Percentiles rank a stretch among this genome's conserved stretches.
phyloP scores from a whole-genome alignment of 139 green algal species.

The Closterium sp. region DNA sequence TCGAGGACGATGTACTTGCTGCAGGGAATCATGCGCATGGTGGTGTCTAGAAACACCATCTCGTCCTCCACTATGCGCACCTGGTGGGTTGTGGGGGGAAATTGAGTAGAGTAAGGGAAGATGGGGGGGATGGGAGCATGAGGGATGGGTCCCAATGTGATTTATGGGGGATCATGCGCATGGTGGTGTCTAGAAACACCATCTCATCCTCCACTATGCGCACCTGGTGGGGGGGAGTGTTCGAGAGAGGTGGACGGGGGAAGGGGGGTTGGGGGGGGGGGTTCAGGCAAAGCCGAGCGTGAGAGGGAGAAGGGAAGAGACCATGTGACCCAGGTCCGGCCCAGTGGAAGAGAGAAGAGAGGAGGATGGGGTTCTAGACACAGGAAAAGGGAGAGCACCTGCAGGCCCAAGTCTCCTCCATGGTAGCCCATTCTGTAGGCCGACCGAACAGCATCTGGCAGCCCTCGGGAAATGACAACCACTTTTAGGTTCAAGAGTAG shows the following conservation, averaged over 20 bases:
- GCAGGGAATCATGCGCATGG: conserved; percentile 25
- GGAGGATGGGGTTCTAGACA: background rate
- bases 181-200: conserved; percentile 29
- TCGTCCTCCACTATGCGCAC: conserved; percentile 36
- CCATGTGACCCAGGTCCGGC: no score
- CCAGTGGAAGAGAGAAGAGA: background rate
- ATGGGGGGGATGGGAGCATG: background rate
- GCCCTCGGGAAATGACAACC: conserved; percentile 3
- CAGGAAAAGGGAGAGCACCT: background rate
- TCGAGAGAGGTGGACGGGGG: background rate
- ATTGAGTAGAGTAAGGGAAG: background rate
- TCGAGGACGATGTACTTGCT: conserved; percentile 24
- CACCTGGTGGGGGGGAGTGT: background rate
- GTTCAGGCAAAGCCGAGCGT: no score
- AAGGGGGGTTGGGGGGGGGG: background rate
- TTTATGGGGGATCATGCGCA: conserved; percentile 7
- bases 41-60: conserved; percentile 34
- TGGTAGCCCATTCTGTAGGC: conserved; percentile 19
- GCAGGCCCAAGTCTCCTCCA: background rate
- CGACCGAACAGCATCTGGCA: conserved; percentile 12
- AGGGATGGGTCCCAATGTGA: background rate
- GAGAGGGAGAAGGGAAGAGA: no score
- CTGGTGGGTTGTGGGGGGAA: background rate
- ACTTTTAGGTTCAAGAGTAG: conserved; percentile 25
- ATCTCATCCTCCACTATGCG: conserved; percentile 34